Percentiles rank a stretch among this genome's conserved stretches.
phyloP scores from a whole-genome alignment of 169 alveolate genomes.

The Cryptosporidium canis region DNA sequence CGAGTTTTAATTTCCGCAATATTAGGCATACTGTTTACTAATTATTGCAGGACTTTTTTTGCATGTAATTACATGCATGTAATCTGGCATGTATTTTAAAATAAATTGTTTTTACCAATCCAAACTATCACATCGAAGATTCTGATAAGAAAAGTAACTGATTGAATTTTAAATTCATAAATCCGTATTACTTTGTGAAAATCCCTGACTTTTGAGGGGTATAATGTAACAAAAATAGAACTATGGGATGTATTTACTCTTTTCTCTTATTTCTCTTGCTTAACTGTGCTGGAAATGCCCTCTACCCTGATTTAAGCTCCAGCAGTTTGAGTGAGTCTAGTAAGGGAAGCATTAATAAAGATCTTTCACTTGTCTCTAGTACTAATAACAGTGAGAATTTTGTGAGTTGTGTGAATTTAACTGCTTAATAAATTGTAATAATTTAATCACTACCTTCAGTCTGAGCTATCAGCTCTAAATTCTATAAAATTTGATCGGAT shows the following conservation, averaged over 20 bases:
- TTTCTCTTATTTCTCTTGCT: neutral
- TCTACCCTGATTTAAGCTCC: neutral
- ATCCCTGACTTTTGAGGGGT: neutral
- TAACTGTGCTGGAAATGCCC: neutral
- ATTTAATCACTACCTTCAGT: neutral
- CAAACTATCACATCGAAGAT: too few relatives aligned
- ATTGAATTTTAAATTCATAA: neutral
- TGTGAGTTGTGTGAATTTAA: neutral
- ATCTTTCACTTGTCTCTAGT: neutral
- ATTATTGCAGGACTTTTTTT: too few relatives aligned
- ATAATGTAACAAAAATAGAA: neutral
- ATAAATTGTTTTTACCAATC: too few relatives aligned
- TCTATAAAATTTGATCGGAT: neutral
- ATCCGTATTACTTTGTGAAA: neutral
- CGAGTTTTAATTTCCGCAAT: too few relatives aligned
- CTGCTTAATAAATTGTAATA: neutral
- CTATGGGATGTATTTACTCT: neutral
- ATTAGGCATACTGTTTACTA: too few relatives aligned
- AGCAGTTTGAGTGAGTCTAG: neutral
- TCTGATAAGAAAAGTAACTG: too few relatives aligned
- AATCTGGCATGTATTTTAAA: too few relatives aligned
- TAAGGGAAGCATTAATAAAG: neutral
- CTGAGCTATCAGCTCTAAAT: neutral
- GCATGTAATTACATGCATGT: too few relatives aligned
- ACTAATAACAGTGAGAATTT: neutral